Evolutionary conservation across 2,329 filamentous ascomycete species (phyloP).

Genomic region (Fusarium austroafricanum): DNA sequence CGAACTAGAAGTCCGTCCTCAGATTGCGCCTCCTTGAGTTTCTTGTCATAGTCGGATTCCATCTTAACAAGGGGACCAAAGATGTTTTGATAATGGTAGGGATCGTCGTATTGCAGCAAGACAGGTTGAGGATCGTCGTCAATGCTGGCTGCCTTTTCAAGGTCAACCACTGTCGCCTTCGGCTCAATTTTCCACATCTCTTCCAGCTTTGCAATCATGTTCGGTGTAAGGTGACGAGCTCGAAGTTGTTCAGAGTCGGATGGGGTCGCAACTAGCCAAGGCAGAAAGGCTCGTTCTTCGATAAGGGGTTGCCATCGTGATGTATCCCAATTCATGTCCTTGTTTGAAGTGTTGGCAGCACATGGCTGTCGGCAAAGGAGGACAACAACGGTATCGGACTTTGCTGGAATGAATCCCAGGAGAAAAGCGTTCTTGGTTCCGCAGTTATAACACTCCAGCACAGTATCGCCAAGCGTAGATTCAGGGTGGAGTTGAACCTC

Average conservation of each 20-base stretch:
- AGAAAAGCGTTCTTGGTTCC: conserved; percentile 99
- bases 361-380: conserved; percentile 96
- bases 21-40: conserved; percentile 97
- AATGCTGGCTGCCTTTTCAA: conserved; percentile 90
- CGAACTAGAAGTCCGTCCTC: conserved; percentile 94
- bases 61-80: conserved; percentile 99
- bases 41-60: conserved; percentile 98
- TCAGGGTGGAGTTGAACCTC: conserved; percentile 96
- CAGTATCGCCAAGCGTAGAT: conserved; percentile 93
- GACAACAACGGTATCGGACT: conserved; percentile 98
- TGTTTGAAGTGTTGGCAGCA: conserved; percentile 92
- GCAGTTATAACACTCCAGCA: conserved; percentile 98
- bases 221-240: conserved; percentile 90
- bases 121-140: conserved; percentile 97
- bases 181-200: conserved; percentile 99
- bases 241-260: conserved; percentile 96
- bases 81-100: conserved; percentile 98
- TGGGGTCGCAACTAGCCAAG: conserved; percentile 90
- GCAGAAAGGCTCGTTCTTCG: conserved; percentile 92
- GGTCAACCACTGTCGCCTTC: conserved; percentile 85
- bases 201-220: conserved; percentile 95
- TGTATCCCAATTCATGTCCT: conserved; percentile 99
- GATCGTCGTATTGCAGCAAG: conserved; percentile 92
- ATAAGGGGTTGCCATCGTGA: conserved; percentile 98
- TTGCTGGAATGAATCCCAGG: conserved; percentile 96